phyloP scores from a whole-genome alignment of 345 rosid genomes.

The Eucalyptus albens region DNA sequence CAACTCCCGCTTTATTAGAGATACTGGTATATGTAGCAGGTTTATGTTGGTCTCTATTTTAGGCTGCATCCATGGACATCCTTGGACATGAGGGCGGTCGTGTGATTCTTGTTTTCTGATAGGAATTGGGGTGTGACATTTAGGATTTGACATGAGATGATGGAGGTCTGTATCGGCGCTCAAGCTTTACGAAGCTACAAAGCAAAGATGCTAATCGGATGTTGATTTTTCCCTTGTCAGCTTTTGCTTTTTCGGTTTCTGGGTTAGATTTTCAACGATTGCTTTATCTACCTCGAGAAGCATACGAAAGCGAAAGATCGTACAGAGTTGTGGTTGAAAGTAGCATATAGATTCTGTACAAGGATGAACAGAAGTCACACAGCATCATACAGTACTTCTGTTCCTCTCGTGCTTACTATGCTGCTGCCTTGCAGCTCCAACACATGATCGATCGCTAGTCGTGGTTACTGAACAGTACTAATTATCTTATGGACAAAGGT shows the following conservation, averaged over 20 bases:
- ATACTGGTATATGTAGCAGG: no score
- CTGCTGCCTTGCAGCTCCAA: neutral
- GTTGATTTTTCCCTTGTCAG: neutral
- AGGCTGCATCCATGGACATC: neutral
- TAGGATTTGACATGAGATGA: neutral
- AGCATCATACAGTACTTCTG: neutral
- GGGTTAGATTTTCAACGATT: neutral
- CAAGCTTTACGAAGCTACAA: neutral
- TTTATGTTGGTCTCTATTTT: neutral
- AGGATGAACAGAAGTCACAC: neutral
- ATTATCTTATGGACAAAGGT: neutral
- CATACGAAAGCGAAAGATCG: neutral
- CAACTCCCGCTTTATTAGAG: neutral
- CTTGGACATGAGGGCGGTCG: neutral
- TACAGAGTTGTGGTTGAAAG: neutral
- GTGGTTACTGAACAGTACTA: neutral
- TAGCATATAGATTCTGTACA: neutral
- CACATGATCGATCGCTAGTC: neutral
- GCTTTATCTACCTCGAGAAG: neutral
- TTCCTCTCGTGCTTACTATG: neutral
- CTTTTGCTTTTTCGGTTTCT: neutral
- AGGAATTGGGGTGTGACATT: neutral
- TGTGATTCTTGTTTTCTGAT: neutral
- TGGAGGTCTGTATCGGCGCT: neutral
- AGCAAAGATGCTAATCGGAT: neutral